phyloP scores from a whole-genome alignment of 2,329 filamentous ascomycete genomes.

The Penicillium sp. region DNA sequence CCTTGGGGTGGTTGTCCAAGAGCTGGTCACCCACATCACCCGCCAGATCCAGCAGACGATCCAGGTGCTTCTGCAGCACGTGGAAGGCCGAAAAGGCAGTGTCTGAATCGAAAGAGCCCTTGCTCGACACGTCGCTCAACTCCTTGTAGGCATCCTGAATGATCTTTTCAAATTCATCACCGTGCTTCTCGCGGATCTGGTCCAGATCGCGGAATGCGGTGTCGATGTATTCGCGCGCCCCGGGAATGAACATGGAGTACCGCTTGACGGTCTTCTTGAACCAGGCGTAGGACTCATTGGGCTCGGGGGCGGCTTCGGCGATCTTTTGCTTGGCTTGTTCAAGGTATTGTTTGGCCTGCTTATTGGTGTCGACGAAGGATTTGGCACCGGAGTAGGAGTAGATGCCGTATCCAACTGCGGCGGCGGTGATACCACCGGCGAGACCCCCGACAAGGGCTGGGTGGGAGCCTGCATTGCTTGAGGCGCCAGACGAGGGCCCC shows the following conservation, averaged over 20 bases:
- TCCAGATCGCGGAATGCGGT: constrained; percentile 65
- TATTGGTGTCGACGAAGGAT: constrained; percentile 44
- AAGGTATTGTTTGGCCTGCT: constrained; percentile 57
- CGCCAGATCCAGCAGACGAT: constrained; percentile 55
- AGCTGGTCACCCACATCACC: constrained; percentile 60
- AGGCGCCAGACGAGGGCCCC: constrained; percentile 14
- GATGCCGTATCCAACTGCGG: constrained; percentile 46
- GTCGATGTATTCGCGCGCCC: constrained; percentile 63
- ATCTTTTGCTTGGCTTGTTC: constrained; percentile 55
- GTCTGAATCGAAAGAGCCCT: constrained; percentile 56
- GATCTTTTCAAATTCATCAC: constrained; percentile 63
- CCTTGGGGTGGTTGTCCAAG: constrained; percentile 64
- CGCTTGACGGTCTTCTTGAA: constrained; percentile 61
- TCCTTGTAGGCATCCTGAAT: constrained; percentile 62
- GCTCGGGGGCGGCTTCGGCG: constrained; percentile 56
- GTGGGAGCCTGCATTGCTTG: constrained; percentile 1
- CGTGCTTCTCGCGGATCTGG: constrained; percentile 59
- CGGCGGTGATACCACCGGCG: constrained; percentile 45
- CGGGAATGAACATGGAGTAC: constrained; percentile 67
- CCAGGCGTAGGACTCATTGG: constrained; percentile 61
- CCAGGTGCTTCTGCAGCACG: constrained; percentile 56
- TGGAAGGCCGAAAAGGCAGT: constrained; percentile 57
- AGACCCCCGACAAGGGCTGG: constrained; percentile 43
- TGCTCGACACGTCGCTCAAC: constrained; percentile 56
- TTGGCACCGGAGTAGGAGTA: constrained; percentile 51